Percentiles rank a stretch among this genome's conserved stretches.
phyloP scores from a whole-genome alignment of 2,329 filamentous ascomycete species.

The Dothidotthia symphoricarpi region DNA sequence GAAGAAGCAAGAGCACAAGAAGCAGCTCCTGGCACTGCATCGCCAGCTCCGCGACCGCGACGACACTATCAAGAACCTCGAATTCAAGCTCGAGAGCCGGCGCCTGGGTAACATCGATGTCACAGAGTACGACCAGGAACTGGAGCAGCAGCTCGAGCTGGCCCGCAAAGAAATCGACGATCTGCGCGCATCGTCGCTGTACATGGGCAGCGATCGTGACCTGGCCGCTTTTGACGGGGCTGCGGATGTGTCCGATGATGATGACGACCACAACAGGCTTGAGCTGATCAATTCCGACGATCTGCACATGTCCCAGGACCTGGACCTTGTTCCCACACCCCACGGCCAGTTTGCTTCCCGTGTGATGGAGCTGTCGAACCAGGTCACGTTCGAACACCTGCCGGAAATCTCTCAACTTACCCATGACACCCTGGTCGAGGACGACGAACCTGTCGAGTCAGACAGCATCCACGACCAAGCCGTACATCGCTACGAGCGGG shows the following conservation, averaged over 20 bases:
- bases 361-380: constrained; percentile 28
- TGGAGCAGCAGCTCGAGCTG: constrained; percentile 37
- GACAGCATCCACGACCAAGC: constrained; percentile 39
- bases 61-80: constrained; percentile 38
- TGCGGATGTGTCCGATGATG: constrained; percentile 25
- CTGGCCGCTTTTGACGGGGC: constrained; percentile 19
- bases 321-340: constrained; percentile 26
- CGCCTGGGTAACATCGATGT: constrained; percentile 43
- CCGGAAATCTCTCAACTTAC: constrained; percentile 24
- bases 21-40: constrained; percentile 39
- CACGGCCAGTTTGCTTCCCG: constrained; percentile 32
- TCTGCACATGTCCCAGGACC: constrained; percentile 30
- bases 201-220: constrained; percentile 28
- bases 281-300: constrained; percentile 37
- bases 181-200: constrained; percentile 32
- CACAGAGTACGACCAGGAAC: constrained; percentile 34
- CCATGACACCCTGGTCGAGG: constrained; percentile 26
- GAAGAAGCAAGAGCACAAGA: constrained; percentile 39
- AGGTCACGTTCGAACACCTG: constrained; percentile 32
- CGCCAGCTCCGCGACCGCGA: constrained; percentile 41
- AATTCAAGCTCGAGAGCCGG: constrained; percentile 37
- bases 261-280: constrained; percentile 30
- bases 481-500: constrained; percentile 39
- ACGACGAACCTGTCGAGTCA: constrained; percentile 18
- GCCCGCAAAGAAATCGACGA: constrained; percentile 38